Percentiles rank a stretch among this genome's conserved stretches.
phyloP scores from a whole-genome alignment of 2,329 filamentous ascomycete genomes.

The Microdochium paspali region DNA sequence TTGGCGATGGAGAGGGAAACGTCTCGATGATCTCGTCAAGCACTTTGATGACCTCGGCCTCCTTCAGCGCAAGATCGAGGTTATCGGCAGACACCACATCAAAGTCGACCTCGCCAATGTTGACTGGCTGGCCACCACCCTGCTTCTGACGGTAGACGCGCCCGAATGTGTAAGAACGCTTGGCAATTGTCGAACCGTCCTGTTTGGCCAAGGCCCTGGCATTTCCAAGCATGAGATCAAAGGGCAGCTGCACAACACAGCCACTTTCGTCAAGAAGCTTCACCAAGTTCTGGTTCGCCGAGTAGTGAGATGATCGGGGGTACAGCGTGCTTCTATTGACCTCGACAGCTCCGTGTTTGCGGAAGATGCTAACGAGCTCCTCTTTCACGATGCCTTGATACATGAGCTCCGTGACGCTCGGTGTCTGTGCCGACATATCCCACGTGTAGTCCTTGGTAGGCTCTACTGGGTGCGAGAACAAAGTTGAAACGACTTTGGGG shows the following conservation, averaged over 20 bases:
- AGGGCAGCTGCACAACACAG: constrained; percentile 87
- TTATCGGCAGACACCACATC: constrained; percentile 84
- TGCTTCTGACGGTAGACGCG: constrained; percentile 74
- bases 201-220: constrained; percentile 75
- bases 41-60: constrained; percentile 90
- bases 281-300: constrained; percentile 54
- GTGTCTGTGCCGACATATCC: constrained; percentile 55
- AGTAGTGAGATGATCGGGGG: constrained; percentile 73
- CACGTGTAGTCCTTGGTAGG: constrained; percentile 74
- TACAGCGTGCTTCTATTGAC: constrained; percentile 66
- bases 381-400: constrained; percentile 67
- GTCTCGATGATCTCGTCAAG: constrained; percentile 80
- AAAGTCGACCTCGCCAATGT: constrained; percentile 87
- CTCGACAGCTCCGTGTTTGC: constrained; percentile 82
- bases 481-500: constrained; percentile 74
- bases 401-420: constrained; percentile 52
- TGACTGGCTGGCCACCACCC: constrained; percentile 71
- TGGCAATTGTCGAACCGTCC: constrained; percentile 47
- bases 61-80: constrained; percentile 75
- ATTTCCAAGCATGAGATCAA: constrained; percentile 82
- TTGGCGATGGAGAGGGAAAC: constrained; percentile 67
- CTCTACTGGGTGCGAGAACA: constrained; percentile 69
- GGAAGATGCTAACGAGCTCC: constrained; percentile 68
- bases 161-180: constrained; percentile 80
- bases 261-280: constrained; percentile 75